phyloP scores from a whole-genome alignment of 352 stramenopile species.

The Phytopythium oedochilum region DNA sequence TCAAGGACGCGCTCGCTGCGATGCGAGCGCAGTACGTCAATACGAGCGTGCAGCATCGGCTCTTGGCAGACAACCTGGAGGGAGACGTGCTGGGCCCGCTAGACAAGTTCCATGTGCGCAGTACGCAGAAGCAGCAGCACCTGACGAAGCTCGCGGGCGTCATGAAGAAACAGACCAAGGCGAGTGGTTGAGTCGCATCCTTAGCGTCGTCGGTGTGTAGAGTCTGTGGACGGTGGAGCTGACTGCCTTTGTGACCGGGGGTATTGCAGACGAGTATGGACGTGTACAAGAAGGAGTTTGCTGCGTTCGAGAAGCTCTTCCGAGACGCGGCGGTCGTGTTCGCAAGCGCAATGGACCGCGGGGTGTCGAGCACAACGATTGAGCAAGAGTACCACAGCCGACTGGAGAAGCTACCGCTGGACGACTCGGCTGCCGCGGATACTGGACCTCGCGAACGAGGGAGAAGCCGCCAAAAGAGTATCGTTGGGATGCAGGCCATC shows the following conservation, averaged over 20 bases:
- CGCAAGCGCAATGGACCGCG: constrained; percentile 62
- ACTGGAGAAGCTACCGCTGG: constrained; percentile 34
- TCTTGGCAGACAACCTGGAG: constrained; percentile 64
- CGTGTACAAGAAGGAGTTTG: constrained; percentile 67
- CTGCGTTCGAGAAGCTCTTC: constrained; percentile 69
- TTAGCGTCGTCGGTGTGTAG: too few species aligned
- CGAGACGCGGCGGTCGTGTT: constrained; percentile 57
- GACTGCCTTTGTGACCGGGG: not conserved
- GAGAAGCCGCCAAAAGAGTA: constrained; percentile 5
- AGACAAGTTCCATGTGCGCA: constrained; percentile 46
- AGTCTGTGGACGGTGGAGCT: too few species aligned
- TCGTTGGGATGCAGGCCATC: constrained; percentile 8
- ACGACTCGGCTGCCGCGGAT: not conserved
- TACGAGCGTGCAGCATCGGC: constrained; percentile 74
- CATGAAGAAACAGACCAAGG: constrained; percentile 79
- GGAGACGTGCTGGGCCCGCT: constrained; percentile 77
- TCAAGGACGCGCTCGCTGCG: constrained; percentile 48
- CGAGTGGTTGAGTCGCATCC: too few species aligned
- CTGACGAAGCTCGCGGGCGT: constrained; percentile 47
- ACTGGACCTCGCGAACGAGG: not conserved
- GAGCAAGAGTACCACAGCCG: constrained; percentile 59
- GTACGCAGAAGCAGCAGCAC: constrained; percentile 50
- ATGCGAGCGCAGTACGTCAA: constrained; percentile 77
- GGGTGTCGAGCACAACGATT: constrained; percentile 66
- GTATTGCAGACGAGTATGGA: constrained; percentile 44